Conservation (phyloP, 2,329 filamentous ascomycete genomes). For the Stemphylium beticola region DNA sequence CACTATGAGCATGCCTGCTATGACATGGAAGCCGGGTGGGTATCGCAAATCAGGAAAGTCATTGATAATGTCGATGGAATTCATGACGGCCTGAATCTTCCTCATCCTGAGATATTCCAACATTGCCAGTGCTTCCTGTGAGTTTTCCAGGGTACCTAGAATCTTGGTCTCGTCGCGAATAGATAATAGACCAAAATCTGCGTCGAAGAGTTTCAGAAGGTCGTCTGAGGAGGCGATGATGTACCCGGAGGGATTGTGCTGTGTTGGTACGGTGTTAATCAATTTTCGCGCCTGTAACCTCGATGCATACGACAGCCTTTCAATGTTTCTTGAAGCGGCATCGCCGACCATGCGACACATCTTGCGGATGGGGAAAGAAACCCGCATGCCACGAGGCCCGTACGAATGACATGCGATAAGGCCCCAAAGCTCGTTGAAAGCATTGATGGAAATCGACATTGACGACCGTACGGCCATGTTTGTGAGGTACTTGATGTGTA, state of each 20-base stretch:
- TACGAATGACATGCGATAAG: constrained; percentile 87
- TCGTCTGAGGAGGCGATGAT: constrained; percentile 91
- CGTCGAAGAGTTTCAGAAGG: constrained; percentile 80
- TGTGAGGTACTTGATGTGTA: constrained; percentile 82
- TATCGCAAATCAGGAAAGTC: constrained; percentile 87
- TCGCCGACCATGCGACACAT: constrained; percentile 90
- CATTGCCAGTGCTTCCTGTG: constrained; percentile 83
- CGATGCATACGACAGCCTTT: constrained; percentile 84
- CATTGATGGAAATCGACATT: constrained; percentile 93
- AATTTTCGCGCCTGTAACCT: constrained; percentile 84
- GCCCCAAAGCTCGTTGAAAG: constrained; percentile 85
- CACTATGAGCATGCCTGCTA: constrained; percentile 82
- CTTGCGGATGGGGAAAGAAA: constrained; percentile 88
- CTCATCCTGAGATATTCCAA: constrained; percentile 83
- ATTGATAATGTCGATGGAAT: constrained; percentile 74
- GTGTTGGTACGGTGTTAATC: constrained; percentile 82
- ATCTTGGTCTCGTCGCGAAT: constrained; percentile 91
- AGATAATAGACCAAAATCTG: constrained; percentile 83
- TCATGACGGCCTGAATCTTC: constrained; percentile 74
- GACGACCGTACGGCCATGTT: constrained; percentile 94
- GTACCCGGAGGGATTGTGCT: constrained; percentile 84
- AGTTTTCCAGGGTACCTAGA: constrained; percentile 73
- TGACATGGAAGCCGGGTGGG: constrained; percentile 75
- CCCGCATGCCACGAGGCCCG: constrained; percentile 79
- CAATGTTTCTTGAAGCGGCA: constrained; percentile 84